Base-by-base conservation (phyloP, 2,329 filamentous ascomycete genomes). In the Pestalotiopsis sp. region DNA sequence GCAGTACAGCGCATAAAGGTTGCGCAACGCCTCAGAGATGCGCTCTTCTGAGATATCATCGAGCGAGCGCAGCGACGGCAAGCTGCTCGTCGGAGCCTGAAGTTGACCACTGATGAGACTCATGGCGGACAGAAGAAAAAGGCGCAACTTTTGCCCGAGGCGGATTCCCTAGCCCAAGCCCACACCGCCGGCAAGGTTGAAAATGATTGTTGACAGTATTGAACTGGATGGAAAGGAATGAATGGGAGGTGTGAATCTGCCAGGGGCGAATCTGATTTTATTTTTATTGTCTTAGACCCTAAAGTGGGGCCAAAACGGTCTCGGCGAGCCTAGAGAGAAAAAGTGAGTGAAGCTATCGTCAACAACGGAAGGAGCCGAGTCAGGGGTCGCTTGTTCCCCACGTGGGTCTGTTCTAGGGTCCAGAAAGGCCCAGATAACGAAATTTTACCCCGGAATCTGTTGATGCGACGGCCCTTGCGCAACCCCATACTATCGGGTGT, bases 11-110 rank as follows among this genome's bases (percentile, higher is more conserved):
- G 76, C 73, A 25, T 79, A 77, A 1, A 84, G 72, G 65, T 76
- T 75, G 36, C 78, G 72, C 11, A 84, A 69, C 0, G 76, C 78
- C 4, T 71, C 70, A 5, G 79, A 71, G 27, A 84, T 70, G 14
- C 75, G 70, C 4, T 74, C 69, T 38, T 79, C 77, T 0, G 74
- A 64, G 52, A 80, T 74, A 4, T 70, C 70, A 38, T 75, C 69
- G 7, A 81, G 74, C 13, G 76, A 77, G 65, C 77, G 77, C 58
- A 83, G 71, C 56, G 79, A 74, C 62, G 82, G 82, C 49, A 84
- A 71, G 74, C 81, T 82, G 78, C 80, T 80, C 69, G 82, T 82
- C 1, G 82, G 82, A 76, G 81, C 79, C 76, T 80, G 77, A 70
- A 72, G 75, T 70, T 75, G 67, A 73, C 38, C 20, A 11, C 27